Evolutionary conservation across 2,329 filamentous ascomycete species (phyloP), one percentile per base, ranked within the genome.

Genomic region (Lachnellula cervina): DNA sequence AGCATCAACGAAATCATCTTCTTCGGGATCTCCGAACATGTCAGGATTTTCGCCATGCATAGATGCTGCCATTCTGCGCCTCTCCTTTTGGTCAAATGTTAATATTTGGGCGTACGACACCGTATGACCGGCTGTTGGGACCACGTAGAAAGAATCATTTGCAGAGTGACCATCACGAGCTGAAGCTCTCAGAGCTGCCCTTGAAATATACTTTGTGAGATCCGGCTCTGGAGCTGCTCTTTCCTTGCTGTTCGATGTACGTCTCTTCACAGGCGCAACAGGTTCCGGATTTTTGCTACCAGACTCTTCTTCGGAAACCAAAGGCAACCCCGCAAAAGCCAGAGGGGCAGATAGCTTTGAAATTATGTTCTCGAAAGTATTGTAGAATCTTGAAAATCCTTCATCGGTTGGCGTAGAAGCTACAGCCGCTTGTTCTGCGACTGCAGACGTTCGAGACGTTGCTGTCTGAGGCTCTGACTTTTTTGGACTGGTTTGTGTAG

Each of bases 101-200:
- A 96, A 76, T 51, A 99, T 97, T 59, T 88, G 91, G 45, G 94
- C 92, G 68, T 97, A 99, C 0, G 91, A 94, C 58, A 92, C 87
- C 2, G 91, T 97, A 61, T 93, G 91, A 5, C 94, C 93, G 17
- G 89, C 90, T 0, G 89, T 89, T 4, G 93, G 94, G 1, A 99
- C 94, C 1, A 97, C 88, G 70, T 97, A 97, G 74, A 99, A 99
- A 8, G 89, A 94, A 65, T 89, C 88, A 56, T 79, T 82, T 14
- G 72, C 74, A 16, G 80, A 79, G 28, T 85, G 80, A 0, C 83
- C 83, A 32, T 87, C 86, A 54, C 89, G 85, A 19, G 84, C 80
- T 43, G 96, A 80, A 0, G 92, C 90, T 51, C 87, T 82, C 52
- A 97, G 80, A 3, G 93, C 90, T 13, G 93, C 90, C 62, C 84